These are phyloP conservation scores for Umbelopsis sp. DNA, from an alignment of 192 early-diverging fungal species.

Conservation along the genomic window DNA sequence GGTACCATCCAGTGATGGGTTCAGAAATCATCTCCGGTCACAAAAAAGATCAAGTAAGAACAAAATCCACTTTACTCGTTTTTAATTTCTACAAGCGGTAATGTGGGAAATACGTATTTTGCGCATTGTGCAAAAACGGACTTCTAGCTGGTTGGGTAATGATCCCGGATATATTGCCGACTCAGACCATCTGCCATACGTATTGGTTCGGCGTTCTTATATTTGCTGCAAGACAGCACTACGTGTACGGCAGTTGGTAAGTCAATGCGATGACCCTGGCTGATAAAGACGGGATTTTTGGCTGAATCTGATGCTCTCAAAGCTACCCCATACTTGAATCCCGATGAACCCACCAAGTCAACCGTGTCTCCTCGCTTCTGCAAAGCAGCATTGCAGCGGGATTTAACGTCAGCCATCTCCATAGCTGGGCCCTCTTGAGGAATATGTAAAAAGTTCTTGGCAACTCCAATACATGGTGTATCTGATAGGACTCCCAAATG, in stretches of 20 bases:
- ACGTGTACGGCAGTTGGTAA: slow-evolving; percentile 71
- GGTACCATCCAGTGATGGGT: too few species aligned
- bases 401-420: slow-evolving; percentile 59
- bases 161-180: slow-evolving; percentile 54
- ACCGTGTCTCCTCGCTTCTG: slow-evolving; percentile 45
- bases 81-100: too few species aligned
- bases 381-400: slow-evolving; percentile 37
- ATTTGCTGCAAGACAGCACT: slow-evolving; percentile 55
- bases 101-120: too few species aligned
- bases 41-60: too few species aligned
- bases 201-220: slow-evolving; percentile 89
- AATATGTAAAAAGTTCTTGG: slow-evolving; percentile 88
- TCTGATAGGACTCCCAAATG: slow-evolving; percentile 75
- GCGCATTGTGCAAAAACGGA: not conserved
- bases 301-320: slow-evolving; percentile 48
- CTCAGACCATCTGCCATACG: slow-evolving; percentile 79
- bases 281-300: slow-evolving; percentile 88
- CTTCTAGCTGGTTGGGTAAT: not conserved
- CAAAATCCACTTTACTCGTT: too few species aligned
- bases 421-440: slow-evolving; percentile 53
- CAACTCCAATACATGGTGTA: slow-evolving; percentile 85
- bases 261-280: slow-evolving; percentile 77
- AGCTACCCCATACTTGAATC: slow-evolving; percentile 52
- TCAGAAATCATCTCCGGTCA: too few species aligned
- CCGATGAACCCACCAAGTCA: slow-evolving; percentile 46